Base-by-base conservation (phyloP, 2,329 filamentous ascomycete genomes). In the Clarireedia sp. region DNA sequence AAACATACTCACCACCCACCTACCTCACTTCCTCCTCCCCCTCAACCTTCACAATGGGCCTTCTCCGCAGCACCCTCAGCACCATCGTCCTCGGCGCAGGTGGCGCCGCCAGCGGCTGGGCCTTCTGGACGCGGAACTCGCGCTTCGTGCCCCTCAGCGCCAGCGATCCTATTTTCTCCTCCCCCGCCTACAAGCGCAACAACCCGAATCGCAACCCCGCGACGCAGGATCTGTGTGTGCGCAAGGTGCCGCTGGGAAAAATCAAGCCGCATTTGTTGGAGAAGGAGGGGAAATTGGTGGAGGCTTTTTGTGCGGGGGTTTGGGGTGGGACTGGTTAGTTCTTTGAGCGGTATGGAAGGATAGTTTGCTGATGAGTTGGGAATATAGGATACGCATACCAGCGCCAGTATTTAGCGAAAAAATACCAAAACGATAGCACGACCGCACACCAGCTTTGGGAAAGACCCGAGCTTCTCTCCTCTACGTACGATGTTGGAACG, bases 221-320 rank as follows among this genome's bases (percentile, higher is more conserved):
- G 0, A 79, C 79, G 0, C 78, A 86, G 56, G 86, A 90, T 66
- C 70, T 86, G 10, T 84, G 80, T 63, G 72, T 87, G 61, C 80
- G 81, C 61, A 76, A 75, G 37, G 75, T 89, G 0, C 81, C 85
- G 0, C 66, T 90, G 48, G 73, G 72, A 47, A 80, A 83, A 65
- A 81, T 90, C 58, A 78, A 80, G 29, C 83, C 85, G 0, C 79
- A 85, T 60, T 72, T 89, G 53, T 71, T 88, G 14, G 74, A 85
- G 81, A 79, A 65, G 75, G 77, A 89, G 81, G 85, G 78, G 79
- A 59, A 83, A 82, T 55, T 75, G 76, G 57, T 61, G 0, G 65
- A 67, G 51, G 64, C 62, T 2, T 67, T 68, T 51, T 64, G 63
- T 48, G 61, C 60, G 5, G 65, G 65, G 5, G 62, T 68, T 38